A percentile compares a stretch with the other conserved stretches of the same genome.
Conservation (phyloP, 2,329 filamentous ascomycete species). For the Colletotrichum sp. region DNA sequence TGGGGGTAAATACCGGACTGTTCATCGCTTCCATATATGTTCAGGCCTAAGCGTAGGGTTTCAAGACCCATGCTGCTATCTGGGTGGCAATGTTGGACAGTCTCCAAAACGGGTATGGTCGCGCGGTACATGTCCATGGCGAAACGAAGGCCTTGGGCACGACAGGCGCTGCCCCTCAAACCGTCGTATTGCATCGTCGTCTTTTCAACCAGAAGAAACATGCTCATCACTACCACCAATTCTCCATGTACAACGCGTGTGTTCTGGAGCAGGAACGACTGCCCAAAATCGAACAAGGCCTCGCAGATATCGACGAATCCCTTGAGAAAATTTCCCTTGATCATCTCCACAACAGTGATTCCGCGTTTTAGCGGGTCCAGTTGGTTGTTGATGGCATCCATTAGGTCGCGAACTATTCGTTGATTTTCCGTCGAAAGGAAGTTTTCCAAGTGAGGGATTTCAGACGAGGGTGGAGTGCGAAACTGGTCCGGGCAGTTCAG, state of each 20-base stretch:
- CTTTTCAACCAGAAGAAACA: not conserved
- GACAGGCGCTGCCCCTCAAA: not conserved
- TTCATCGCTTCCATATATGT: fast-evolving
- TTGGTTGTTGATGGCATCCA: not conserved
- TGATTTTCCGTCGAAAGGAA: fast-evolving
- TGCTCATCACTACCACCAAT: not conserved
- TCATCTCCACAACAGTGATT: not conserved
- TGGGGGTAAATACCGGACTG: not conserved
- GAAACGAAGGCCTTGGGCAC: not conserved
- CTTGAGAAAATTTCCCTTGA: fast-evolving
- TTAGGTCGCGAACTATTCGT: fast-evolving
- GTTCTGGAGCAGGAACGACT: not conserved
- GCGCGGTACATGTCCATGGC: not conserved
- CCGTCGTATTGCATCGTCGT: fast-evolving
- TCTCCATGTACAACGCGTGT: not conserved
- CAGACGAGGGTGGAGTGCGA: not conserved
- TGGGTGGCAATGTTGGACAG: not conserved
- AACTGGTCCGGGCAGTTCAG: not conserved
- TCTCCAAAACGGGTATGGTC: fast-evolving
- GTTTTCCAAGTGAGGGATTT: not conserved
- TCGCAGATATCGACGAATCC: not conserved
- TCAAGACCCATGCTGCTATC: not conserved
- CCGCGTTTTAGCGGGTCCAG: too few relatives aligned
- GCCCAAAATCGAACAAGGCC: not conserved
- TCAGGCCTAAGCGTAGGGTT: fast-evolving